phyloP scores from a whole-genome alignment of 2,329 filamentous ascomycete species.

The Ceratocystis huliohia region DNA sequence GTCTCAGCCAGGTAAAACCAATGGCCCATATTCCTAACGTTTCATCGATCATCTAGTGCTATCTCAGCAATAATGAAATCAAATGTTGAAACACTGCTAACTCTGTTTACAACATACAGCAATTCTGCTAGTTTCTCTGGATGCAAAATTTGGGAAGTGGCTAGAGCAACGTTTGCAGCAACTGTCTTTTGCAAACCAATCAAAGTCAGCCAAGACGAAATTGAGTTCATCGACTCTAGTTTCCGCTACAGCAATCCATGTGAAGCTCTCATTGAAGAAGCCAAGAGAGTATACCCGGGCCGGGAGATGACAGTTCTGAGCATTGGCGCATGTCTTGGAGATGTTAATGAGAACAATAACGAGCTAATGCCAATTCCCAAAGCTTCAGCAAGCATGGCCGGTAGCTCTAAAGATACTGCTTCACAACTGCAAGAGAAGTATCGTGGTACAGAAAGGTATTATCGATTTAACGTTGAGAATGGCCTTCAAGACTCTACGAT shows the following conservation, averaged over 20 bases:
- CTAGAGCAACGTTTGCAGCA: conserved; percentile 26
- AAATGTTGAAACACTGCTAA: conserved; percentile 20
- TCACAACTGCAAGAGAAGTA: conserved; percentile 21
- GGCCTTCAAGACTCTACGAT: conserved; percentile 25
- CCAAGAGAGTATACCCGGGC: conserved; percentile 23
- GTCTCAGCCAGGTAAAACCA: background rate
- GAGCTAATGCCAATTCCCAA: background rate
- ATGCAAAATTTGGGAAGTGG: conserved; percentile 27
- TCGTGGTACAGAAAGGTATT: conserved; percentile 22
- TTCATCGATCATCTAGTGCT: background rate
- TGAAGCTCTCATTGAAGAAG: conserved; percentile 26
- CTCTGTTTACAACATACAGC: conserved; percentile 26
- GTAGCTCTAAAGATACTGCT: background rate
- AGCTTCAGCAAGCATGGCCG: background rate
- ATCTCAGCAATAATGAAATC: background rate
- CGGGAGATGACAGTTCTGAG: conserved; percentile 23
- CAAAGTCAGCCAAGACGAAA: conserved; percentile 23
- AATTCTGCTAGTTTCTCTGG: conserved; percentile 20
- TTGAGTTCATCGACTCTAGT: conserved; percentile 27
- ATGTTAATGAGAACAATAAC: conserved; percentile 22
- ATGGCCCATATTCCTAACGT: background rate
- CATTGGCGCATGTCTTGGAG: conserved; percentile 25
- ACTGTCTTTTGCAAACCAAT: conserved; percentile 27
- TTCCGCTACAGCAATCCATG: conserved; percentile 28
- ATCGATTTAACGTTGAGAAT: conserved; percentile 25